Conservation (phyloP, 176 grass and related monocot genomes). For the Rhipidocladum racemiflorum region DNA sequence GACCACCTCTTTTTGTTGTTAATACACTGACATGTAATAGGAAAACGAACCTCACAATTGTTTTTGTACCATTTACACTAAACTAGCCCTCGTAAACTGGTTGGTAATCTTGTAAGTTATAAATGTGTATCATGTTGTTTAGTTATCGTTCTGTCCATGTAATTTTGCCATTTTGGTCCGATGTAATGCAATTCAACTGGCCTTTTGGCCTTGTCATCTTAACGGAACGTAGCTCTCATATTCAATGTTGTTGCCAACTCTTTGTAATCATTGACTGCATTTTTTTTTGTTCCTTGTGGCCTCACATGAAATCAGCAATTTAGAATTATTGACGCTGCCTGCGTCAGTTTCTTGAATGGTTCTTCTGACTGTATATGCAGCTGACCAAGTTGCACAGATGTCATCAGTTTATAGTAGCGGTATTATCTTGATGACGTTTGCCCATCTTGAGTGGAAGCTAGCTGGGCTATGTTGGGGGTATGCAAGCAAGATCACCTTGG, state of each 20-base stretch:
- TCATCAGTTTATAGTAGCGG: too few species aligned
- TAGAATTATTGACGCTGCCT: not conserved
- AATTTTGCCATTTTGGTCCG: not conserved
- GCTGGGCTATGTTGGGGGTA: not conserved
- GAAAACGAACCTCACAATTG: not conserved
- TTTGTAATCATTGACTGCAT: not conserved
- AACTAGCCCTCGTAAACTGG: not conserved
- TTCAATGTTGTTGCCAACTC: not conserved
- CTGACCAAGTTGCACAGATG: not conserved
- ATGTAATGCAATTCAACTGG: not conserved
- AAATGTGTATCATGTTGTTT: not conserved
- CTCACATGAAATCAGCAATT: slow-evolving; percentile 15
- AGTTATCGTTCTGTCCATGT: not conserved
- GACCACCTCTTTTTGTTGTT: not conserved
- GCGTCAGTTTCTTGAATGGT: slow-evolving; percentile 11
- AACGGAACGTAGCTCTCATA: not conserved
- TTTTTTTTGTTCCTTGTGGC: not conserved
- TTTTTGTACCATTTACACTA: not conserved
- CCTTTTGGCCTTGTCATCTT: not conserved
- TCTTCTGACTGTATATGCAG: not conserved
- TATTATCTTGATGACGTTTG: not conserved
- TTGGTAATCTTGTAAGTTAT: not conserved
- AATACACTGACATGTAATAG: slow-evolving; percentile 31
- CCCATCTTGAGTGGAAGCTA: not conserved
- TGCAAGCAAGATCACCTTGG: not conserved